Conservation (phyloP, 176 grass and related monocot species). For the Saccharum officinarum region DNA sequence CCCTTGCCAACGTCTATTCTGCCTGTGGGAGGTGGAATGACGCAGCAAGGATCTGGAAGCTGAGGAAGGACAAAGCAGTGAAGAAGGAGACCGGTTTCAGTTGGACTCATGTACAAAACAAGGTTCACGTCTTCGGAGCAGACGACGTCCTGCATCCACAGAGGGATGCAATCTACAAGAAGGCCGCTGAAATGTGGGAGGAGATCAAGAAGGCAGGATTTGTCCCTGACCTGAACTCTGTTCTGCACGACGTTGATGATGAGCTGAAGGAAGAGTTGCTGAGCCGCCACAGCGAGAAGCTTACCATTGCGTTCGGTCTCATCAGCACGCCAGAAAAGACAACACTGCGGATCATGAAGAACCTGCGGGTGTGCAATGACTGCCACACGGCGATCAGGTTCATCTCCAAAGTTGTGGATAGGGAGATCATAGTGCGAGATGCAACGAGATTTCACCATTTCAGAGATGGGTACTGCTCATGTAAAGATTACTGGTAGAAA, state of each 20-base stretch:
- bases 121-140: constrained; percentile 66
- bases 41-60: constrained; percentile 78
- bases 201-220: constrained; percentile 72
- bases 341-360: constrained; percentile 70
- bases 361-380: constrained; percentile 73
- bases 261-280: constrained; percentile 80
- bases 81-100: constrained; percentile 90
- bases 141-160: constrained; percentile 63
- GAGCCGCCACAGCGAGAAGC: constrained; percentile 79
- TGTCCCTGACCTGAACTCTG: constrained; percentile 52
- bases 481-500: constrained; percentile 82
- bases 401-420: constrained; percentile 60
- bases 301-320: constrained; percentile 70
- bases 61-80: constrained; percentile 65
- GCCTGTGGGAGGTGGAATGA: constrained; percentile 85
- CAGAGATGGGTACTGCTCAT: constrained; percentile 68
- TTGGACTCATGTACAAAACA: constrained; percentile 57
- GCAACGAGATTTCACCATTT: constrained; percentile 80
- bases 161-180: constrained; percentile 52
- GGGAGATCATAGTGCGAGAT: constrained; percentile 77
- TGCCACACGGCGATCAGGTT: constrained; percentile 67
- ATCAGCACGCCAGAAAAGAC: constrained; percentile 62
- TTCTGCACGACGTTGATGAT: constrained; percentile 67
- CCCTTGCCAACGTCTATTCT: constrained; percentile 89
- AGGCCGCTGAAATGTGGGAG: constrained; percentile 55